Evolutionary conservation across 305 asterid genomes (phyloP).

Genomic region (Fraxinus ornus): DNA sequence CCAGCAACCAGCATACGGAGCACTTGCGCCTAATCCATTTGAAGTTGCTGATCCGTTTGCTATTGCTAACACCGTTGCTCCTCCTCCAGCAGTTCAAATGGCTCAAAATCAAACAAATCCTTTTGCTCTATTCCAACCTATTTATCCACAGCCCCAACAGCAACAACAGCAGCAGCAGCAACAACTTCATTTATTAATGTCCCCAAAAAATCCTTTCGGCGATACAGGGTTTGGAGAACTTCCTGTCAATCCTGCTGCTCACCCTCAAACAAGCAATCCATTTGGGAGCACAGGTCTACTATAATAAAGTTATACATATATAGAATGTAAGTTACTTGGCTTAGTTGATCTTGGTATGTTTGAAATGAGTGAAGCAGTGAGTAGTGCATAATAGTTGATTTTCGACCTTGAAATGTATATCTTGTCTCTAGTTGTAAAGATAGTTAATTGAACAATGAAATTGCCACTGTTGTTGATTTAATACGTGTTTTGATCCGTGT

Average conservation of each 20-base stretch:
- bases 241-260: conserved; percentile 45
- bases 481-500: background rate
- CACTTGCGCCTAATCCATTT: conserved; percentile 88
- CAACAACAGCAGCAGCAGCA: background rate
- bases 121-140: conserved; percentile 64
- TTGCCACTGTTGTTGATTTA: background rate
- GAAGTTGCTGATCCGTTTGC: conserved; percentile 75
- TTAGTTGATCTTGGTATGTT: conserved; percentile 47
- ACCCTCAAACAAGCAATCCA: conserved; percentile 66
- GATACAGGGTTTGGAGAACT: conserved; percentile 65
- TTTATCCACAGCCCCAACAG: conserved; percentile 51
- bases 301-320: conserved; percentile 35
- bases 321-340: conserved; percentile 36
- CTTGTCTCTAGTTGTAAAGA: conserved; percentile 41
- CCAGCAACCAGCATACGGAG: conserved; percentile 81
- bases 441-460: conserved; percentile 11
- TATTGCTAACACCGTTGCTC: conserved; percentile 41
- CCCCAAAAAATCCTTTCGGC: conserved; percentile 74
- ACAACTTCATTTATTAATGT: conserved; percentile 42
- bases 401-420: conserved; percentile 27
- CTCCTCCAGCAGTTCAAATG: conserved; percentile 58
- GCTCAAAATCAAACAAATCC: conserved; percentile 65
- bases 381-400: conserved; percentile 22
- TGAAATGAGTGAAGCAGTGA: conserved; percentile 36
- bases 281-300: conserved; percentile 65